phyloP scores from a whole-genome alignment of 2,329 filamentous ascomycete species.

The Aspergillus vadensis region DNA sequence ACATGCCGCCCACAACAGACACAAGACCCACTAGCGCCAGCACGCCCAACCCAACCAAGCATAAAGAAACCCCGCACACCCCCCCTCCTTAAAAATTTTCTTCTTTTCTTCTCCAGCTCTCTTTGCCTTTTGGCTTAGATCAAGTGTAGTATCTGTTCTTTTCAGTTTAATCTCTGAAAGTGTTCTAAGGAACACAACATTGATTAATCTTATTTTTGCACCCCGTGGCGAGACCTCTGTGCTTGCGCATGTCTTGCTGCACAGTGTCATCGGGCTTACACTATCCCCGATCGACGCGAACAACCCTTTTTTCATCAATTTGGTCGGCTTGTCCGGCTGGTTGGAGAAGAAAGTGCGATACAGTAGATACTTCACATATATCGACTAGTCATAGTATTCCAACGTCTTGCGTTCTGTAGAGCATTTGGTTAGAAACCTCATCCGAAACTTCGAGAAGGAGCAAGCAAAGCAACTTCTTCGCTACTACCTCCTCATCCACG shows the following conservation, averaged over 20 bases:
- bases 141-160: conserved; percentile 97
- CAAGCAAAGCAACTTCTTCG: neutral
- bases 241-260: conserved; percentile 68
- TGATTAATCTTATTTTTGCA: conserved; percentile 84
- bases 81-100: conserved; percentile 36
- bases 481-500: neutral
- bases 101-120: conserved; percentile 53
- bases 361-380: too few species aligned
- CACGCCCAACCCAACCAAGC: too few species aligned
- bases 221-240: conserved; percentile 60
- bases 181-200: conserved; percentile 69
- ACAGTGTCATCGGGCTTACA: conserved; percentile 78
- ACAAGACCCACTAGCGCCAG: too few species aligned
- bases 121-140: conserved; percentile 72
- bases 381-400: too few species aligned
- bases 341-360: conserved; percentile 57
- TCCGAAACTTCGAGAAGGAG: neutral
- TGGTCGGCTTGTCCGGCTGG: conserved; percentile 53
- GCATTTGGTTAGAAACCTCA: neutral
- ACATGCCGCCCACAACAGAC: too few species aligned
- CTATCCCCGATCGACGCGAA: conserved; percentile 73
- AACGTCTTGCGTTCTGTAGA: rapidly evolving
- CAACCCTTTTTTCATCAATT: conserved; percentile 61
- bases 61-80: too few species aligned
- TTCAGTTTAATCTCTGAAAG: conserved; percentile 96